These are phyloP conservation scores for Chaetomium sp. DNA, from an alignment of 2,329 filamentous ascomycete species.

Conservation along the genomic window DNA sequence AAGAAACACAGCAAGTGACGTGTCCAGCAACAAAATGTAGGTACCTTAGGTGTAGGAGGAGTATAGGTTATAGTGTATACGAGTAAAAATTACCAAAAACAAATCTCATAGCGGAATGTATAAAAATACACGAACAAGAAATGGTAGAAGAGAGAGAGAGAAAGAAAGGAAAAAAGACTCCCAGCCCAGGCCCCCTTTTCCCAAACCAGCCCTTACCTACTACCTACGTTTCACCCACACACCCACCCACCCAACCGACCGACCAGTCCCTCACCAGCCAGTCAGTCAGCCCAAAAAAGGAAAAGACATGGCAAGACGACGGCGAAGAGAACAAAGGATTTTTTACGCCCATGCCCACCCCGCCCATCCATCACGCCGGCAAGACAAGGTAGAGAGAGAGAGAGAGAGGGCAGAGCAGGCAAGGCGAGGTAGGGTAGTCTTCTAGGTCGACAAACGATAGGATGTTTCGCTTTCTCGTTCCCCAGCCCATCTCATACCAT, in stretches of 20 bases:
- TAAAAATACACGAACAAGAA: not conserved
- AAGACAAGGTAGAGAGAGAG: not conserved
- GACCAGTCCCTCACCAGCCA: not conserved
- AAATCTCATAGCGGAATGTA: not conserved
- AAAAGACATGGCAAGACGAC: not conserved
- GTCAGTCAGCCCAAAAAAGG: not conserved
- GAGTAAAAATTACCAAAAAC: not conserved
- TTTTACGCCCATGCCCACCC: not conserved
- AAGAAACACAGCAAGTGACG: not conserved
- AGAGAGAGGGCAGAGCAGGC: not conserved
- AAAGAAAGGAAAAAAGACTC: not conserved
- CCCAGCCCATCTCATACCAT: too few species aligned
- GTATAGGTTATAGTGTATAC: not conserved
- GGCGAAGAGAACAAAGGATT: not conserved
- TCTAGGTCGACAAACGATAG: not conserved
- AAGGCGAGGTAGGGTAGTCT: not conserved
- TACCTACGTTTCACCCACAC: not conserved
- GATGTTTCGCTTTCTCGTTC: not conserved
- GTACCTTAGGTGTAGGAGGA: too few species aligned
- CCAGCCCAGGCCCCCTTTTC: not conserved
- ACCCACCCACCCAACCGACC: not conserved
- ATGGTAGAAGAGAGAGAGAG: not conserved
- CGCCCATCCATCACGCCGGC: not conserved
- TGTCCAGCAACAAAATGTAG: too few species aligned
- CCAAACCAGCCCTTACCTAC: not conserved